Evolutionary conservation across 495 filamentous ascomycete genomes (phyloP).

Genomic region (Hypoxylon fragiforme): DNA sequence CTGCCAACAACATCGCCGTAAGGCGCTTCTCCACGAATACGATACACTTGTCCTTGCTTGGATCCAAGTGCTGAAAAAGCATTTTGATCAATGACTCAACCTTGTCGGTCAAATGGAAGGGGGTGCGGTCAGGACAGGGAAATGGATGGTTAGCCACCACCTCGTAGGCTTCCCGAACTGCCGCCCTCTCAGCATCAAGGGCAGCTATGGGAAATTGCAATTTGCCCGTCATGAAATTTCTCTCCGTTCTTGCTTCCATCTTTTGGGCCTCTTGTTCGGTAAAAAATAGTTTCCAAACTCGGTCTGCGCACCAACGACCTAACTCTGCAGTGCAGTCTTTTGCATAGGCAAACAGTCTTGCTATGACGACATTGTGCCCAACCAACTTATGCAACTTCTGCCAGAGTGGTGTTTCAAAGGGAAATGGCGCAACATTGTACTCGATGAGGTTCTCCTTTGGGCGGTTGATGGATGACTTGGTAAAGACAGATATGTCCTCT

Average conservation of each 20-base stretch:
- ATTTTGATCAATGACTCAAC: conserved; percentile 63
- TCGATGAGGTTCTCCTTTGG: conserved; percentile 46
- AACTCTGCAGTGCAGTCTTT: conserved; percentile 66
- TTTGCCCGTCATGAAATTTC: conserved; percentile 38
- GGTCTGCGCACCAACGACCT: conserved; percentile 86
- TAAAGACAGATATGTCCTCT: conserved; percentile 63
- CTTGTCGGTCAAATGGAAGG: conserved; percentile 67
- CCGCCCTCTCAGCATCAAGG: conserved; percentile 49
- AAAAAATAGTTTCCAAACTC: conserved; percentile 74
- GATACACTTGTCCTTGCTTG: conserved; percentile 66
- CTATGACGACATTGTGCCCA: conserved; percentile 60
- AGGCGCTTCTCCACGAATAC: conserved; percentile 82
- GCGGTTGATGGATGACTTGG: conserved; percentile 46
- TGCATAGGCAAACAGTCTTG: conserved; percentile 61
- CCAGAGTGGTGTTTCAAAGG: conserved; percentile 68
- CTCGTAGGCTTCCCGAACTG: conserved; percentile 62
- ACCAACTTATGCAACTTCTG: conserved; percentile 57
- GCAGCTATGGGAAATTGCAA: conserved; percentile 36
- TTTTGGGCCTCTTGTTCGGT: conserved; percentile 65
- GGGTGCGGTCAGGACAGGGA: conserved; percentile 44
- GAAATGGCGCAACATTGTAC: conserved; percentile 56
- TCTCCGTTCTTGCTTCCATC: conserved; percentile 60
- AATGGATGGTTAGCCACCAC: conserved; percentile 58
- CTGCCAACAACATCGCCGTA: conserved; percentile 71
- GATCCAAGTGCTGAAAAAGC: conserved; percentile 61